Conservation (phyloP, 305 asterid genomes). For the Rubia tinctorum region DNA sequence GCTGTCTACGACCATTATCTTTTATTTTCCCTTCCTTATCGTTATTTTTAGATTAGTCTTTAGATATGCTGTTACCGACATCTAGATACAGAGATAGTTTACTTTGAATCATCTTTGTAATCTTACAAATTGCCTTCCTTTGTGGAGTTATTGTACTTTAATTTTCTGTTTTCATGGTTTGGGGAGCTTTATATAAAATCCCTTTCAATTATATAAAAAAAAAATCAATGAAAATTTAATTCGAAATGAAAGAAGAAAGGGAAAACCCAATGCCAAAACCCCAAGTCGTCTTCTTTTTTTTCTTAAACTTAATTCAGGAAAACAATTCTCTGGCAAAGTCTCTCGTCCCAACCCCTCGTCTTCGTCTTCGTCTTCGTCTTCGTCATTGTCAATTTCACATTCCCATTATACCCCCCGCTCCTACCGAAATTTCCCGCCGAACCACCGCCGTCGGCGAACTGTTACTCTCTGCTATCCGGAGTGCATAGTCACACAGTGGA, state of each 20-base stretch:
- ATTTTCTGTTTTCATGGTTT: too few species aligned
- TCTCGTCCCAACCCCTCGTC: neutral
- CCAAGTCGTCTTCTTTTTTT: neutral
- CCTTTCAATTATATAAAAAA: too few species aligned
- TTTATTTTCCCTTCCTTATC: too few species aligned
- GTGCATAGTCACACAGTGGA: neutral
- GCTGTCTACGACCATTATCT: too few species aligned
- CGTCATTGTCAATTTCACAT: neutral
- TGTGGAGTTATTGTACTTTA: too few species aligned
- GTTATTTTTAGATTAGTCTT: too few species aligned
- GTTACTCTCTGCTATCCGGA: neutral
- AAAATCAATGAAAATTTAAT: too few species aligned
- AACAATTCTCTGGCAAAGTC: neutral
- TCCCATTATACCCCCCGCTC: conserved; percentile 5
- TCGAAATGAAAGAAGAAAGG: neutral
- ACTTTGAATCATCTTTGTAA: too few species aligned
- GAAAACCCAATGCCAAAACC: neutral
- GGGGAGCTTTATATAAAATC: too few species aligned
- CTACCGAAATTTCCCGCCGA: neutral
- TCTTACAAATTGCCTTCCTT: too few species aligned
- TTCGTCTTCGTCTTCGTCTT: neutral
- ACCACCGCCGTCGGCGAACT: conserved; percentile 7
- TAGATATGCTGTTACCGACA: too few species aligned
- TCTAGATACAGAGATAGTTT: too few species aligned
- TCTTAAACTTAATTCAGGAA: neutral